These are phyloP conservation scores for Sungouiella blattae DNA, from an alignment of 805 yeast genomes.

Conservation along the genomic window DNA sequence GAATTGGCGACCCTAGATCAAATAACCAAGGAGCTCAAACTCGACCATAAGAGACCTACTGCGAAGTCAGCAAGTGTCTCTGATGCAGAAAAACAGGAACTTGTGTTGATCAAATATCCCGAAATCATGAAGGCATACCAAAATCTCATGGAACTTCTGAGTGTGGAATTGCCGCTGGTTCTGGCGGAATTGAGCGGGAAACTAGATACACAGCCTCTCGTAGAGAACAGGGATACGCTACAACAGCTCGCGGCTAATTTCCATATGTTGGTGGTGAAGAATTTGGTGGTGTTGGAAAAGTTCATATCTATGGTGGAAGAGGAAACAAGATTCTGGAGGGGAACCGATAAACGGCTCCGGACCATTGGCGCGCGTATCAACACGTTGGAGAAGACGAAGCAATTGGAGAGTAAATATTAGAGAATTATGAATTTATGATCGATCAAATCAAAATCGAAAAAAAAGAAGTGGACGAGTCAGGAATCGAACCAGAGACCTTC, in stretches of 20 bases:
- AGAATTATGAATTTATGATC: conserved; percentile 1
- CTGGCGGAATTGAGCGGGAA: not conserved
- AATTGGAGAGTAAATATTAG: conserved; percentile 5
- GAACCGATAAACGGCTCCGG: conserved; percentile 14
- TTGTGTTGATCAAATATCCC: conserved; percentile 21
- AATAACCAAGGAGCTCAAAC: not conserved
- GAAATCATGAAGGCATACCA: conserved; percentile 18
- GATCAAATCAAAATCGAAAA: conserved; percentile 1
- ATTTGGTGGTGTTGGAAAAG: conserved; percentile 27
- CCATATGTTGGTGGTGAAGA: conserved; percentile 24
- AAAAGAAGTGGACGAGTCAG: conserved; percentile 62
- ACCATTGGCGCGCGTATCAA: conserved; percentile 1
- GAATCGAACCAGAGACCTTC: conserved; percentile 77
- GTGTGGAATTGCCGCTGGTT: conserved; percentile 18
- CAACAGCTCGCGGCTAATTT: conserved; percentile 14
- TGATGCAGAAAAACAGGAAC: conserved; percentile 15
- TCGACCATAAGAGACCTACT: no score
- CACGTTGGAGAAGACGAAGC: conserved; percentile 2
- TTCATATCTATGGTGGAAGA: conserved; percentile 18
- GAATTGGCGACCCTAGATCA: conserved; percentile 9
- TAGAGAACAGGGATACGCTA: conserved; percentile 4
- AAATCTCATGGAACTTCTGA: conserved; percentile 20
- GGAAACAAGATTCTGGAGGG: conserved; percentile 29
- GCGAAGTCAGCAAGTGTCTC: no score
- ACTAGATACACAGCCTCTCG: not conserved